Base-by-base conservation (phyloP, 345 rosid genomes). In the Lepidium sativum region DNA sequence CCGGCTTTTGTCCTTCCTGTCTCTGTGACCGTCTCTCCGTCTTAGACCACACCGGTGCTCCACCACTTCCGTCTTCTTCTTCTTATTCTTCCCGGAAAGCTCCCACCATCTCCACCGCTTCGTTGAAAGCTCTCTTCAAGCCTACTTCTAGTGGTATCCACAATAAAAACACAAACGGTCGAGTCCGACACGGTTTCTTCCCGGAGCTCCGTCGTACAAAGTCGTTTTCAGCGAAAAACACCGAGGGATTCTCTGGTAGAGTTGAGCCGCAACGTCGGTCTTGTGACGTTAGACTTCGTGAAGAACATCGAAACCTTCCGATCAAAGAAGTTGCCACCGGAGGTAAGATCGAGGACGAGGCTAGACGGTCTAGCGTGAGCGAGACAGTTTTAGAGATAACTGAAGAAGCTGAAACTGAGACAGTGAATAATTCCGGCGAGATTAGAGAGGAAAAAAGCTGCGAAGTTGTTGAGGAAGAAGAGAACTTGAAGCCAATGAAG, bases 21-120 rank as follows among this genome's bases (percentile, higher is more conserved):
- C 97, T 95, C 81, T 95, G 91, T 78, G 98, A 95, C 64, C 98
- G 99, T 6, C 98, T 95, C 65, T 75, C 91, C 45, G 80, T 80
- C 40, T 77, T 95, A 74, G 94, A 95, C 48, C 86, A 70, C 60
- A 69, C 60, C 61, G 67, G 81, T 47, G 68, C 52, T 67, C 79
- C 65, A 32, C 82, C 48, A 6, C 76, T 2, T 31, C 67, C 51
- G 40, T 90, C 38, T 6, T 57, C 69, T 20, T 64, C 77, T 34
- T 90, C 38, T 6, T 57, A 59, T 20, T 64, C 77, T 34, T 60
- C 68, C 48, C 80, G 84, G 41, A 81, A 82, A 69, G 81, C 89
- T 9, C 76, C 89, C 44, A 56, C 51, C 17, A 50, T 77, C 18
- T 67, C 86, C 69, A 54, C 83, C 60, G 82, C 87, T 1, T 76